Evolutionary conservation across 73 alveolate genomes (phyloP).

Genomic region (Stentor roeselii): DNA sequence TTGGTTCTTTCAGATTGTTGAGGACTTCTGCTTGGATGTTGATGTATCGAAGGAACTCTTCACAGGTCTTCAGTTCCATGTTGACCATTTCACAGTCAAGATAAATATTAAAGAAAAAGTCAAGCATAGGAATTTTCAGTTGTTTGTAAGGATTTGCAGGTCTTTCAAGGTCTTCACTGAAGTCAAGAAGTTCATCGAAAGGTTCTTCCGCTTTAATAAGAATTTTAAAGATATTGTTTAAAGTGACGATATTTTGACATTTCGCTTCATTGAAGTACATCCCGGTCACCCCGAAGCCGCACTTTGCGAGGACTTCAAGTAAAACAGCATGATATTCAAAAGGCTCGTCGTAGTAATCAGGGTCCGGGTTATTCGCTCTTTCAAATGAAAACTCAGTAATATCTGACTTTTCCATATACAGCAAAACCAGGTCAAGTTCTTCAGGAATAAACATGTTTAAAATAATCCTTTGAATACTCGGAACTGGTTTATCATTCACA

Average conservation of each 20-base stretch:
- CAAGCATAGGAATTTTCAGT: constrained; percentile 11
- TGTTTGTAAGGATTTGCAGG: not conserved
- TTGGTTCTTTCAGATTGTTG: not conserved
- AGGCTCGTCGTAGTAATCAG: constrained; percentile 35
- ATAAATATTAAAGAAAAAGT: constrained; percentile 22
- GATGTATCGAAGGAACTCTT: not conserved
- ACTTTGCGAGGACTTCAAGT: constrained; percentile 35
- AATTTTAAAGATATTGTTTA: constrained; percentile 37
- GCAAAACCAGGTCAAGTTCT: not conserved
- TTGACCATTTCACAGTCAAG: constrained; percentile 8
- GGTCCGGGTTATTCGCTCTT: constrained; percentile 8
- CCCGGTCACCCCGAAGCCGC: constrained; percentile 54
- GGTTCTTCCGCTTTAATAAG: constrained; percentile 1
- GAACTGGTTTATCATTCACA: constrained; percentile 28
- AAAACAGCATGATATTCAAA: constrained; percentile 43
- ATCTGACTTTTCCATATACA: constrained; percentile 1
- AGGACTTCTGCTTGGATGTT: not conserved
- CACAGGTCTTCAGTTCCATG: not conserved
- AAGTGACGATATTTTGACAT: constrained; percentile 36
- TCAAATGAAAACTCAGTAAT: not conserved
- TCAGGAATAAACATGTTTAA: constrained; percentile 31
- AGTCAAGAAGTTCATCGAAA: not conserved
- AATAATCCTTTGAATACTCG: constrained; percentile 42
- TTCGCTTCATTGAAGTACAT: constrained; percentile 50
- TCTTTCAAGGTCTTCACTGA: not conserved